phyloP scores from a whole-genome alignment of 164 flowering plant genomes.

The Warburgia ugandensis region DNA sequence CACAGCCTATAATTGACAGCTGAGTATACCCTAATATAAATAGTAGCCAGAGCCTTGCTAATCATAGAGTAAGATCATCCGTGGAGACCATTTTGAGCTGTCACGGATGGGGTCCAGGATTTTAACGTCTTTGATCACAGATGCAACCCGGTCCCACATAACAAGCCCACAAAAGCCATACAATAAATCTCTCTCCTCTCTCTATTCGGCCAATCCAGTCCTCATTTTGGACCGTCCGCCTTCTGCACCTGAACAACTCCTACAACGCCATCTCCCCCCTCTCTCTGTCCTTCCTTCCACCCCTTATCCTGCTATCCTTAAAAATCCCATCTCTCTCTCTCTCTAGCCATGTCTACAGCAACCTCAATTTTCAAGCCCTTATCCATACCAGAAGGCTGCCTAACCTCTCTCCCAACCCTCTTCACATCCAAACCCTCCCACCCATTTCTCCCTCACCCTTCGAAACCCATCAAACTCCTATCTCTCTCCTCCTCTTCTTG shows the following conservation, averaged over 20 bases:
- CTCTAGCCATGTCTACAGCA: constrained; percentile 28
- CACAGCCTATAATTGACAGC: no score
- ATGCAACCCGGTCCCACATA: background rate
- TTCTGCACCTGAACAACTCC: background rate
- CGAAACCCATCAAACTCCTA: constrained; percentile 27
- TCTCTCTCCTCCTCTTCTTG: constrained; percentile 21
- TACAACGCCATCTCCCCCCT: background rate
- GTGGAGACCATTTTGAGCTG: background rate
- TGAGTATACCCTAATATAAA: no score
- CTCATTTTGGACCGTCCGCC: constrained; percentile 1
- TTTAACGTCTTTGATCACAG: background rate
- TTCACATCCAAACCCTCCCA: constrained; percentile 23
- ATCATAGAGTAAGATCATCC: no score
- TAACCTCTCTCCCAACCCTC: no score
- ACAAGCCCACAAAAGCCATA: background rate
- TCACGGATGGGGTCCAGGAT: background rate
- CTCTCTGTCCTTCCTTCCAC: background rate
- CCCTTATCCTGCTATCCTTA: background rate
- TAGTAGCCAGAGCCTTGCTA: no score
- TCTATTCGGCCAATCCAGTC: no score
- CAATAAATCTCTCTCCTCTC: background rate
- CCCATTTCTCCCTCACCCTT: constrained; percentile 23
- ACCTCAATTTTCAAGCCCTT: constrained; percentile 32
- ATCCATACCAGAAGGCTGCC: no score
- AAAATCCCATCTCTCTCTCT: background rate